Percentiles rank a stretch among this genome's conserved stretches.
Evolutionary conservation across 371 early-diverging fungal genomes (phyloP).

Genomic region (Choanephora cucurbitarum): DNA sequence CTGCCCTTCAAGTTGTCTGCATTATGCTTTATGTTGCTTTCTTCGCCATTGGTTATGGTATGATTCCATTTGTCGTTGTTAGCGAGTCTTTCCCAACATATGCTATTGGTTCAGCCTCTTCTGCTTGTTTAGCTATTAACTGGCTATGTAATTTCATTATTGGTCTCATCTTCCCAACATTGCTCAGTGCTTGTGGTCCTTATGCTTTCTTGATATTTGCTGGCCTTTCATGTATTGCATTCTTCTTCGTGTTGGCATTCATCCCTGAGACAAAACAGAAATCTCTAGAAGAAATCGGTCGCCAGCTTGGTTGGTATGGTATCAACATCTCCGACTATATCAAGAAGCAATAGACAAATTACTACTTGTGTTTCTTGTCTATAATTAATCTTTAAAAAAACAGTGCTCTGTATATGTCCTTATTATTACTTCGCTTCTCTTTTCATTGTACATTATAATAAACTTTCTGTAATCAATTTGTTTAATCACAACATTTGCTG

Average conservation of each 20-base stretch:
- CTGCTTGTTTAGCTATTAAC: constrained; percentile 66
- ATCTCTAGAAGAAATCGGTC: constrained; percentile 65
- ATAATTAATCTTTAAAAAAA: no score
- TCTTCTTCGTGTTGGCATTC: constrained; percentile 60
- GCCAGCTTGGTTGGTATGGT: constrained; percentile 46
- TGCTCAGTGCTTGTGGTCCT: constrained; percentile 57
- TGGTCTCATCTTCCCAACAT: constrained; percentile 63
- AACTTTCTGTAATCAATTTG: no score
- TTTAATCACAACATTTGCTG: no score
- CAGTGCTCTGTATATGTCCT: no score
- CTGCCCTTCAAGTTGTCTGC: constrained; percentile 63
- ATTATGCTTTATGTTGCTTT: constrained; percentile 78
- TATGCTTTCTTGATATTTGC: constrained; percentile 80
- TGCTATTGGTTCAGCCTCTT: constrained; percentile 66
- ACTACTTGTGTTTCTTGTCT: no score
- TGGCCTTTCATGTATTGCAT: constrained; percentile 53
- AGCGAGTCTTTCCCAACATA: constrained; percentile 73
- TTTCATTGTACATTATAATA: no score
- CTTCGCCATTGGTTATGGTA: constrained; percentile 85
- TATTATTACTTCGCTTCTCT: no score
- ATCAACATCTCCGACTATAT: constrained; percentile 21
- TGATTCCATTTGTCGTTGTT: constrained; percentile 75
- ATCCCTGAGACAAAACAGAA: constrained; percentile 83
- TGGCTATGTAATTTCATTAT: constrained; percentile 75
- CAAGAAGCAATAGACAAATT: no score